A percentile compares a stretch with the other conserved stretches of the same genome.
phyloP scores from a whole-genome alignment of 768 basidiomycete species.

The Saitozyma sp. region DNA sequence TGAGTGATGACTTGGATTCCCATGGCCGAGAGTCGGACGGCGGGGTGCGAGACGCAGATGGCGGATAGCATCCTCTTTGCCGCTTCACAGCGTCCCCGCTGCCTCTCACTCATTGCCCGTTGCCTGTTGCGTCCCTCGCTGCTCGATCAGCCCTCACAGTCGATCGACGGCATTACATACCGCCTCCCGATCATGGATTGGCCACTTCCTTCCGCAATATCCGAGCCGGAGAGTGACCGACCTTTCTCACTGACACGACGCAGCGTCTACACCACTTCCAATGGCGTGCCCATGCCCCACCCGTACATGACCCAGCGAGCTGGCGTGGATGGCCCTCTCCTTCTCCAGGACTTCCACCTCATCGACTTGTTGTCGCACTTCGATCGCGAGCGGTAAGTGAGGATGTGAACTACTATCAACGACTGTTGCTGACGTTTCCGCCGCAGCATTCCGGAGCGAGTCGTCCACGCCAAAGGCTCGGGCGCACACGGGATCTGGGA shows the following conservation, averaged over 20 bases:
- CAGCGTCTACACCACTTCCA: slow-evolving; percentile 76
- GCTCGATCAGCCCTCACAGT: no score
- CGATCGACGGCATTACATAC: no score
- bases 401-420: not conserved
- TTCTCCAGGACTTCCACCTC: slow-evolving; percentile 71
- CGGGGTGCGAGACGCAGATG: no score
- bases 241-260: no score
- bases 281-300: slow-evolving; percentile 63
- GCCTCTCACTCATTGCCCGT: no score
- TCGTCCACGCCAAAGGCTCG: slow-evolving; percentile 65
- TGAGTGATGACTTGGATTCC: slow-evolving; percentile 8
- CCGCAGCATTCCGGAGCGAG: slow-evolving; percentile 53
- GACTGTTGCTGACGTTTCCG: not conserved
- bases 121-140: no score
- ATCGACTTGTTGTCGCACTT: slow-evolving; percentile 85
- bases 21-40: no score
- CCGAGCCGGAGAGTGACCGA: no score
- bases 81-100: no score
- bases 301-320: slow-evolving; percentile 72
- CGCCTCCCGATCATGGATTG: no score
- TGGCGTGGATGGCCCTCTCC: slow-evolving; percentile 74
- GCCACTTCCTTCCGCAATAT: no score
- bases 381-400: slow-evolving; percentile 46
- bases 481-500: slow-evolving; percentile 56
- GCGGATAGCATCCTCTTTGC: no score